Conservation (phyloP, 2,329 filamentous ascomycete species). For the Alternaria ethzedia region DNA sequence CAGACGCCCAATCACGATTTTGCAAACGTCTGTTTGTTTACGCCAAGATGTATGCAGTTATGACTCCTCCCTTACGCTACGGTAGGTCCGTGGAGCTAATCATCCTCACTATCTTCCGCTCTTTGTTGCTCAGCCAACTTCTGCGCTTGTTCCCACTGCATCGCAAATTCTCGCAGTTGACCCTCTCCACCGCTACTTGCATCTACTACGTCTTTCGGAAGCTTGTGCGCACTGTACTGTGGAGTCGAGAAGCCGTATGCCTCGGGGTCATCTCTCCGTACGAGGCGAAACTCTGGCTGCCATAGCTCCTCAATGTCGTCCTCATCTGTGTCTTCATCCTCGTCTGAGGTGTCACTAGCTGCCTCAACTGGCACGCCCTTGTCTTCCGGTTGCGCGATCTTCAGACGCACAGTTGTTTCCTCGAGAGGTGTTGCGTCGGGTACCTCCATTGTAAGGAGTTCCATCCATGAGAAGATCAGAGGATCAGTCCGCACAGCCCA, state of each 20-base stretch:
- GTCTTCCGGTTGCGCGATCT: slow-evolving; percentile 11
- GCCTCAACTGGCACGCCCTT: neutral
- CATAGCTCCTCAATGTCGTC: slow-evolving; percentile 64
- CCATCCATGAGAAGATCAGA: slow-evolving; percentile 86
- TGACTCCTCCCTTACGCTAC: slow-evolving; percentile 4
- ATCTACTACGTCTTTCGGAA: slow-evolving; percentile 90
- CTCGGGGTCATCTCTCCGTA: slow-evolving; percentile 84
- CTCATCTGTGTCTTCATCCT: slow-evolving; percentile 39
- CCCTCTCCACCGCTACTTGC: slow-evolving; percentile 67
- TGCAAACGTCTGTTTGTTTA: slow-evolving; percentile 13
- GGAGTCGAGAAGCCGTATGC: slow-evolving; percentile 85
- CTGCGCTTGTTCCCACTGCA: slow-evolving; percentile 56
- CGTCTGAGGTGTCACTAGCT: neutral
- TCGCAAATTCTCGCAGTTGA: slow-evolving; percentile 72
- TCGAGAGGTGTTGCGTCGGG: slow-evolving; percentile 39
- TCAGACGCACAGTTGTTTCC: slow-evolving; percentile 40
- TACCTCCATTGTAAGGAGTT: slow-evolving; percentile 76
- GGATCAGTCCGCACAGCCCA: slow-evolving; percentile 92
- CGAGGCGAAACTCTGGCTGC: slow-evolving; percentile 79
- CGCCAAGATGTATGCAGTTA: slow-evolving; percentile 1
- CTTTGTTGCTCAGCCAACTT: slow-evolving; percentile 51
- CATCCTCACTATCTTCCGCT: slow-evolving; percentile 48
- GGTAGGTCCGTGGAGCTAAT: slow-evolving; percentile 22
- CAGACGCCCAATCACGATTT: slow-evolving; percentile 11
- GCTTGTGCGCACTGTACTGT: slow-evolving; percentile 92